These are phyloP conservation scores for Mallotus japonicus DNA, from an alignment of 441 rosid genomes.

Conservation along the genomic window DNA sequence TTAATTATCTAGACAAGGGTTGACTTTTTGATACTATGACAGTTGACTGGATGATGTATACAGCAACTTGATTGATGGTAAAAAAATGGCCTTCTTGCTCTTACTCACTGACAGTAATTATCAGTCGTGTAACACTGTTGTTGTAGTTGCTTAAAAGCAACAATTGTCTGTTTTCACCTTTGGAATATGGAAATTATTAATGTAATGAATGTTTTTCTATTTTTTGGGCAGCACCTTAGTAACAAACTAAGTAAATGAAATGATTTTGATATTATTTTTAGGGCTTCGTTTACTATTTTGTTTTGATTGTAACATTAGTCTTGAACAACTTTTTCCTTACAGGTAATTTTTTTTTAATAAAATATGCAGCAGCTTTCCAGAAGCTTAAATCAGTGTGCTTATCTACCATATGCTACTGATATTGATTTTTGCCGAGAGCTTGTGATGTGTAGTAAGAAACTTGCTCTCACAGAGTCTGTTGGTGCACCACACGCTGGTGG, in stretches of 20 bases:
- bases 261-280: neutral
- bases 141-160: neutral
- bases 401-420: neutral
- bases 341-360: neutral
- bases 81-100: too few species aligned
- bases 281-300: neutral
- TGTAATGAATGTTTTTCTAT: neutral
- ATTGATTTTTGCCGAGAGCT: neutral
- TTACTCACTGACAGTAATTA: too few species aligned
- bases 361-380: neutral
- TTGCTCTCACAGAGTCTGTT: neutral
- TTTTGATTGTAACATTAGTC: too few species aligned
- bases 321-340: neutral
- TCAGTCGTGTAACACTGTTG: neutral
- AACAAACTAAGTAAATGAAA: neutral
- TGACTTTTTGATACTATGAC: neutral
- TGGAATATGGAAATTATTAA: neutral
- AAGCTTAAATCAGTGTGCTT: neutral
- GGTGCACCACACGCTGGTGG: neutral
- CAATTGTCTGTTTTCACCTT: neutral
- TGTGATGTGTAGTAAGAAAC: neutral
- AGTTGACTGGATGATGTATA: neutral
- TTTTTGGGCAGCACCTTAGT: neutral
- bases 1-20: neutral
- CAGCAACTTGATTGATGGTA: neutral